Conservation (phyloP, 164 flowering plant species). For the Platanus orientalis region DNA sequence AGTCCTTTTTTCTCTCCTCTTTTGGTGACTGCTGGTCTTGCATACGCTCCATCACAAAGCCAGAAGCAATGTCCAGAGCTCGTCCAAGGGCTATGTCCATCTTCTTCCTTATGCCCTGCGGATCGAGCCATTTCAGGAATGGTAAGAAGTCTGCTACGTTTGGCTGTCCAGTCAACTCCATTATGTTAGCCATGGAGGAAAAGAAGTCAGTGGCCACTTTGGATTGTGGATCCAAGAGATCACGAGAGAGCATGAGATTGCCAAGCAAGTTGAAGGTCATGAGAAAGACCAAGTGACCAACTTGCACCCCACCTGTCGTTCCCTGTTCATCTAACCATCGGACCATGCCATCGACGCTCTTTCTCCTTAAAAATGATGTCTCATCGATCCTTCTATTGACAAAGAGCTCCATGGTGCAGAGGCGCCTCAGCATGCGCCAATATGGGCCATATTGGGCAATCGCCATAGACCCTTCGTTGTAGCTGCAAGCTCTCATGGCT, state of each 20-base stretch:
- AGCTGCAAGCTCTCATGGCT: slow-evolving; percentile 10
- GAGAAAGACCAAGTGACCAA: slow-evolving; percentile 17
- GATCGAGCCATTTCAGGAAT: slow-evolving; percentile 18
- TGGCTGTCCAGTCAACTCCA: slow-evolving; percentile 19
- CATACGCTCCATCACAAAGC: slow-evolving; percentile 14
- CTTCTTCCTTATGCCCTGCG: slow-evolving; percentile 14
- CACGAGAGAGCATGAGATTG: slow-evolving; percentile 21
- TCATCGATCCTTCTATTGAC: slow-evolving; percentile 16
- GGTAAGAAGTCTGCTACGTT: slow-evolving; percentile 28
- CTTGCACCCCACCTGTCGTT: slow-evolving; percentile 3
- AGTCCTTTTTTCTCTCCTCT: slow-evolving; percentile 6
- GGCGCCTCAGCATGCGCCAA: slow-evolving; percentile 19
- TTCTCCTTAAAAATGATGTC: slow-evolving; percentile 5
- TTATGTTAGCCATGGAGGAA: not conserved
- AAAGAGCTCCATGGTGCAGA: slow-evolving; percentile 19
- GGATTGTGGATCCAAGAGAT: slow-evolving; percentile 15
- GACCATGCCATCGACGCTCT: slow-evolving; percentile 16
- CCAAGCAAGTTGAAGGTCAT: slow-evolving; percentile 23
- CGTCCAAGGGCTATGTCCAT: slow-evolving; percentile 9
- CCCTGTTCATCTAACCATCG: slow-evolving; percentile 11
- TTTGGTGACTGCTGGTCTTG: not conserved
- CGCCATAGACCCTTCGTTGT: slow-evolving; percentile 10
- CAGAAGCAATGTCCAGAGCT: slow-evolving; percentile 12
- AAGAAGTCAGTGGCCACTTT: slow-evolving; percentile 18
- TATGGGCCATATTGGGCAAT: slow-evolving; percentile 15